These are phyloP conservation scores for Flaveria ramosissima DNA, from an alignment of 129 eudicot genomes.

Conservation along the genomic window DNA sequence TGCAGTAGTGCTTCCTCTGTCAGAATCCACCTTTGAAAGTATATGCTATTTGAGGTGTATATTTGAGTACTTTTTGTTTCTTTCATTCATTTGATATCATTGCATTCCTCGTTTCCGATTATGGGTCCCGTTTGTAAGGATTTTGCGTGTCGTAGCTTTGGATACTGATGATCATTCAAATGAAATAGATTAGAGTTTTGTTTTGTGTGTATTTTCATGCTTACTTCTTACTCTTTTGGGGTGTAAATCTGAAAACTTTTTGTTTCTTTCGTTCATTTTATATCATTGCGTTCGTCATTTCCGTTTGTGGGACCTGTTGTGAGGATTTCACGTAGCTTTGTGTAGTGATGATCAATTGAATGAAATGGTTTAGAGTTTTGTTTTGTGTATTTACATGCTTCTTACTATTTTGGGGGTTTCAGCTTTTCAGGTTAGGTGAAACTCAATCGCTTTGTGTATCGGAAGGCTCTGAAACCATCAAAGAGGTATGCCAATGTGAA, in stretches of 20 bases:
- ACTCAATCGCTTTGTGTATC: conserved; percentile 60
- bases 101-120: conserved; percentile 1
- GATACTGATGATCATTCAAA: background rate
- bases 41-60: conserved; percentile 21
- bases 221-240: background rate
- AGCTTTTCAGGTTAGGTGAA: conserved; percentile 73
- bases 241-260: conserved; percentile 1
- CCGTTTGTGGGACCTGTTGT: conserved; percentile 19
- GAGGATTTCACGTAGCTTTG: background rate
- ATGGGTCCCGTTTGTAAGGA: conserved; percentile 4
- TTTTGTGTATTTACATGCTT: conserved; percentile 2
- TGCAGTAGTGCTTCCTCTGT: conserved; percentile 26
- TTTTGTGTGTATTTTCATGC: background rate
- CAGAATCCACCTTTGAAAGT: conserved; percentile 31
- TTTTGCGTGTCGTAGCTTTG: background rate
- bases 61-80: conserved; percentile 14
- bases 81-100: conserved; percentile 16
- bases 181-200: background rate
- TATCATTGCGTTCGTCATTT: background rate
- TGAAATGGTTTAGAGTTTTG: background rate
- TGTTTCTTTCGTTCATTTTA: background rate
- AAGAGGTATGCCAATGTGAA: conserved; percentile 60
- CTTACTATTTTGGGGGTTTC: conserved; percentile 26
- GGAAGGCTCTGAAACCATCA: conserved; percentile 54
- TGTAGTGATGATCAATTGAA: background rate